Conservation (phyloP, 257 asterid species). For the Primulina tabacum region DNA sequence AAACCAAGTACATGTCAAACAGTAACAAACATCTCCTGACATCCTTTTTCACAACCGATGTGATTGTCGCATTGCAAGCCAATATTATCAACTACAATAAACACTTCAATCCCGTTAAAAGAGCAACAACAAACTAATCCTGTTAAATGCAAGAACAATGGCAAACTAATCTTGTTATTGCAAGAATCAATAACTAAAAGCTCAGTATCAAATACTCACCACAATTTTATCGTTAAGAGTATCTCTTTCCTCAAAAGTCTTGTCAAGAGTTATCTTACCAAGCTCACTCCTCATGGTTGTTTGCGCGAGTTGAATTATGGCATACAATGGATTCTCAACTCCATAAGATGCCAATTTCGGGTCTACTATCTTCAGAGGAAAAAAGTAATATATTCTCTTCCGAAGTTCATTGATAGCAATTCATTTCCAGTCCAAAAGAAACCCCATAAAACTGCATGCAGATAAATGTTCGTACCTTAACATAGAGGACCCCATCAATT, state of each 20-base stretch:
- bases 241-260: conserved; percentile 94
- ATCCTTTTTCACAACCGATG: not conserved
- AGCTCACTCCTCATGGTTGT: conserved; percentile 99
- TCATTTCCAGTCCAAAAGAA: conserved; percentile 13
- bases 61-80: not conserved
- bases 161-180: not conserved
- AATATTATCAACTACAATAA: not conserved
- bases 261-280: conserved; percentile 89
- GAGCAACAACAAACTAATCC: not conserved
- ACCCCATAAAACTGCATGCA: conserved; percentile 3
- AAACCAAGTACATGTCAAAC: not conserved
- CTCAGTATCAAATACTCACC: conserved; percentile 42
- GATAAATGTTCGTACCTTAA: conserved; percentile 42
- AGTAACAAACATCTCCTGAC: not conserved
- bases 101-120: not conserved
- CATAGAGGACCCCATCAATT: conserved; percentile 82
- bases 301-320: conserved; percentile 89
- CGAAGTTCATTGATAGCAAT: conserved; percentile 9
- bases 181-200: conserved; percentile 6
- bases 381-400: not conserved
- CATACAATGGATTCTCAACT: conserved; percentile 78
- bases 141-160: not conserved
- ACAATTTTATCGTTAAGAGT: conserved; percentile 84
- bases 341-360: conserved; percentile 95
- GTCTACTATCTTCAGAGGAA: conserved; percentile 61